Evolutionary conservation across 2,329 filamentous ascomycete genomes (phyloP).

Genomic region (Fusarium graminum): DNA sequence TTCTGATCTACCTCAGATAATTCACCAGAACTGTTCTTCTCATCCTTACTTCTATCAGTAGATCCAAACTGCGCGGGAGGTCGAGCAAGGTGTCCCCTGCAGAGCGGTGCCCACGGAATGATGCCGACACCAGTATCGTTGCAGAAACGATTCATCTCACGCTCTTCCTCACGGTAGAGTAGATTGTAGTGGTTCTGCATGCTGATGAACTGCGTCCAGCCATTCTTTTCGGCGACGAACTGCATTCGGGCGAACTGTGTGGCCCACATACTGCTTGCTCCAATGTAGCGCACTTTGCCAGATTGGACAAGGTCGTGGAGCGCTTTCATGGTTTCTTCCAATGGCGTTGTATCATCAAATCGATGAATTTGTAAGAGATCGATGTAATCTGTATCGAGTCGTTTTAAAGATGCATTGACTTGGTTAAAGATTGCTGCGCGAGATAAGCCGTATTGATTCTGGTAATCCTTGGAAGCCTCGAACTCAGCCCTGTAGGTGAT

Average conservation of each 20-base stretch:
- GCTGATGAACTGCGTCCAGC: conserved; percentile 68
- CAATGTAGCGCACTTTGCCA: conserved; percentile 69
- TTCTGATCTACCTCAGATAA: conserved; percentile 23
- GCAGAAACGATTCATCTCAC: conserved; percentile 59
- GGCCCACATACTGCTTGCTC: conserved; percentile 61
- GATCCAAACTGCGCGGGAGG: conserved; percentile 20
- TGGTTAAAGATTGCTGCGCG: conserved; percentile 40
- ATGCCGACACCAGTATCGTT: conserved; percentile 50
- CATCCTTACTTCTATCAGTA: conserved; percentile 31
- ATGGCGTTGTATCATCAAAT: conserved; percentile 58
- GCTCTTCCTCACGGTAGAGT: conserved; percentile 70
- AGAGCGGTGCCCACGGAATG: conserved; percentile 41
- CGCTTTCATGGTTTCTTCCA: conserved; percentile 70
- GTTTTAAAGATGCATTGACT: conserved; percentile 39
- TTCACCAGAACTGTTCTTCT: conserved; percentile 29
- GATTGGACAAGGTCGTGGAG: conserved; percentile 67
- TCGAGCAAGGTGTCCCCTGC: conserved; percentile 34
- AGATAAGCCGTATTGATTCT: conserved; percentile 42
- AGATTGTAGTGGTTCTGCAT: conserved; percentile 71
- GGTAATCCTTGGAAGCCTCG: conserved; percentile 36
- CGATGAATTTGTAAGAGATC: conserved; percentile 68
- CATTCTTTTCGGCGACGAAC: conserved; percentile 64
- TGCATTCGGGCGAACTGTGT: conserved; percentile 64
- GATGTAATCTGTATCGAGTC: conserved; percentile 58
- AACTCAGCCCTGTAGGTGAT: conserved; percentile 30